Base-by-base conservation (phyloP, 257 asterid species). In the Phtheirospermum japonicum region DNA sequence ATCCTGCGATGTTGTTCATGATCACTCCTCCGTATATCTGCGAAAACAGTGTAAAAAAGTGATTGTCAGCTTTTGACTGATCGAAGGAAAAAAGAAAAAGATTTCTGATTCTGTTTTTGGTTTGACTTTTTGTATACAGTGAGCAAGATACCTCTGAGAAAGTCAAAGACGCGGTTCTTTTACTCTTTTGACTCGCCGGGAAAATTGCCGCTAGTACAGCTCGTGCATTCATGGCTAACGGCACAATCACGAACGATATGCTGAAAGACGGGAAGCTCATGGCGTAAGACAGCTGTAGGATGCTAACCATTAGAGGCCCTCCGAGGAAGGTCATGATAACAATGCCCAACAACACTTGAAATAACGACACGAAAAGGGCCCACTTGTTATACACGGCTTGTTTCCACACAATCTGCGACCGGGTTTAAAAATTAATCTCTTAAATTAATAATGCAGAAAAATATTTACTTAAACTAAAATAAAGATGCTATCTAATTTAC, bases 21-120 rank as follows among this genome's bases (percentile, higher is more conserved):
- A 83, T 78, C 40, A 77, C 88, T 42, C 85, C 90, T 4, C 79
- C 78, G 42, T 81, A 83, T 40, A 83, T 79, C 90, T 81, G 83
- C 30, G 6, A 12, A 23, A 48, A 17, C 13, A n/a, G n/a, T n/a
- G n/a, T n/a, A n/a, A n/a, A n/a, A n/a, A n/a, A n/a, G n/a, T n/a
- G n/a, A n/a, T 42, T n/a, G n/a, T n/a, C n/a, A n/a, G n/a, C n/a
- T n/a, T n/a, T n/a, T n/a, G n/a, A n/a, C n/a, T n/a, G n/a, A n/a
- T n/a, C n/a, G n/a, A n/a, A n/a, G n/a, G n/a, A n/a, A n/a, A n/a
- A n/a, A n/a, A n/a, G n/a, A n/a, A n/a, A n/a, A n/a, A n/a, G n/a
- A n/a, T n/a, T n/a, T n/a, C n/a, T n/a, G n/a, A n/a, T 11, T 36
- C 42, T 36, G 42, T 9, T 13, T 13, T 2, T 0, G 7, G 9